Conservation (phyloP, 805 yeast species). For the Maudiozyma serrabonitensis region DNA sequence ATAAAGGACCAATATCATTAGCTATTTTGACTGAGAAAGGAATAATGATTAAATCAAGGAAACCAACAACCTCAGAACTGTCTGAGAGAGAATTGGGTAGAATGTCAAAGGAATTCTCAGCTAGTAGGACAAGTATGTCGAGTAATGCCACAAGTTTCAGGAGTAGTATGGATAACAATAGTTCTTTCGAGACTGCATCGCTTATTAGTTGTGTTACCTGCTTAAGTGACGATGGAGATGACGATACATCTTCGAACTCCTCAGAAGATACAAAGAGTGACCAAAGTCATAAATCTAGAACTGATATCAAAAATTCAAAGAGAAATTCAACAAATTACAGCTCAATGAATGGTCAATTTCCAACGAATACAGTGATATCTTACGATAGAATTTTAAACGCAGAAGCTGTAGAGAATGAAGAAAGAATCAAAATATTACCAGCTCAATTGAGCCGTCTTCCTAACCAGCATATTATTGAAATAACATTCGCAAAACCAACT, state of each 20-base stretch:
- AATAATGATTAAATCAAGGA: conserved; percentile 25
- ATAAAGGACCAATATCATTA: conserved; percentile 9
- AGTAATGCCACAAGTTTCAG: conserved; percentile 11
- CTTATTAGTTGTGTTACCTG: conserved; percentile 30
- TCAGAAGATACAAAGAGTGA: neutral
- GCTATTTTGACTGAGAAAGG: conserved; percentile 30
- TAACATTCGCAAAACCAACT: conserved; percentile 31
- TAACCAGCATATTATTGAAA: conserved; percentile 19
- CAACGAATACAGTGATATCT: conserved; percentile 28
- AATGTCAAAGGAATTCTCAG: neutral
- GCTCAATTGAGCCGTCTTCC: neutral
- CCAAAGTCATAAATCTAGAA: neutral
- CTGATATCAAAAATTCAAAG: neutral
- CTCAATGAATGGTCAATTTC: conserved; percentile 23
- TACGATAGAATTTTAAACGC: conserved; percentile 26
- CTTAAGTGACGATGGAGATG: conserved; percentile 16
- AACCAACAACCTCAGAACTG: conserved; percentile 5
- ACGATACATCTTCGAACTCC: neutral
- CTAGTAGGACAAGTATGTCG: conserved; percentile 6
- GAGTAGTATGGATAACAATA: conserved; percentile 4
- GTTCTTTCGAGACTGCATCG: conserved; percentile 25
- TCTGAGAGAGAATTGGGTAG: neutral
- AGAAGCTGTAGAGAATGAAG: conserved; percentile 11
- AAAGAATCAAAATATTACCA: conserved; percentile 1
- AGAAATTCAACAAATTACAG: conserved; percentile 7